Evolutionary conservation across 495 filamentous ascomycete genomes (phyloP).

Genomic region (Pyrenula aspistea): DNA sequence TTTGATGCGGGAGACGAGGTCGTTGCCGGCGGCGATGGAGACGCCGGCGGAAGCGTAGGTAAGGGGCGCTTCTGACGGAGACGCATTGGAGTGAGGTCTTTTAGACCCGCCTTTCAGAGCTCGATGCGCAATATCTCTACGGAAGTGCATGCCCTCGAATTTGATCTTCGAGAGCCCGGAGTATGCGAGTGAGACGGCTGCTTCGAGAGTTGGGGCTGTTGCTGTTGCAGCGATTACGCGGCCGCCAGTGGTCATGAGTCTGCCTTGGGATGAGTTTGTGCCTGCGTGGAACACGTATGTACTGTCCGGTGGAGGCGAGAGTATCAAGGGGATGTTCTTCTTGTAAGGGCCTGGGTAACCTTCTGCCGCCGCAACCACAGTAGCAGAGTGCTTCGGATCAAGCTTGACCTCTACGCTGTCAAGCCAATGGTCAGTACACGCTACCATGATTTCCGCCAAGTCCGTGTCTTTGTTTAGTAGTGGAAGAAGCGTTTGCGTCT

Average conservation of each 20-base stretch:
- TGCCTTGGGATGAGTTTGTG: slow-evolving; percentile 49
- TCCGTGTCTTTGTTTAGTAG: slow-evolving; percentile 71
- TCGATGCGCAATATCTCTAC: slow-evolving; percentile 83
- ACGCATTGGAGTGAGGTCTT: slow-evolving; percentile 17
- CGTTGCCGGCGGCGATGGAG: slow-evolving; percentile 83
- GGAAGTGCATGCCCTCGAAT: slow-evolving; percentile 85
- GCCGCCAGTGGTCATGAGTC: slow-evolving; percentile 66
- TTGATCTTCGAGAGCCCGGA: slow-evolving; percentile 61
- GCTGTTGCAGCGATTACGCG: slow-evolving; percentile 85
- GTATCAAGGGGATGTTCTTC: slow-evolving; percentile 66
- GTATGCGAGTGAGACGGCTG: slow-evolving; percentile 79
- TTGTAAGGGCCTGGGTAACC: slow-evolving; percentile 89
- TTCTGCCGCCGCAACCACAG: slow-evolving; percentile 84
- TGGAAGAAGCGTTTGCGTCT: slow-evolving; percentile 85
- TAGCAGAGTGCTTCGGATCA: slow-evolving; percentile 59
- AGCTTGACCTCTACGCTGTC: slow-evolving; percentile 57
- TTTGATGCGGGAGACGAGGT: slow-evolving; percentile 83
- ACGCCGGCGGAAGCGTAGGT: slow-evolving; percentile 93
- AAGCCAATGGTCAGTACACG: slow-evolving; percentile 67
- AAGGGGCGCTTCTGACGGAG: slow-evolving; percentile 42
- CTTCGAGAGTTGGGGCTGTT: slow-evolving; percentile 58
- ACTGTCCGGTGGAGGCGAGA: slow-evolving; percentile 33
- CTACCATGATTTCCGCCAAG: slow-evolving; percentile 81
- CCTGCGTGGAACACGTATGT: slow-evolving; percentile 89
- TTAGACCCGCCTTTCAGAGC: slow-evolving; percentile 20